These are phyloP conservation scores for Ogataea thermomethanolica DNA, from an alignment of 805 yeast species.

Conservation along the genomic window DNA sequence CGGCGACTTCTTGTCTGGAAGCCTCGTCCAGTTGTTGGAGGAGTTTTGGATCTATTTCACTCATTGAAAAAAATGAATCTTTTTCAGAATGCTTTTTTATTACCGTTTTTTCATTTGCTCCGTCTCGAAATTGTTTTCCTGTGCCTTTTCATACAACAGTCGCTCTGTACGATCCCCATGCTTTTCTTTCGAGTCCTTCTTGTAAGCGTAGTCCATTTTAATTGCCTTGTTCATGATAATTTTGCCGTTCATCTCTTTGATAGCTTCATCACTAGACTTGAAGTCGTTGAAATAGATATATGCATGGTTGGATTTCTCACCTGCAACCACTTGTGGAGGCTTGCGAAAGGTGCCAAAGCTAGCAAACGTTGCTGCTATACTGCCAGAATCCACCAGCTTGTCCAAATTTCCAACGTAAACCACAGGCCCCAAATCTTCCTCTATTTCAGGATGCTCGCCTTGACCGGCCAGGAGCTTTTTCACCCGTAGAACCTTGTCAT, in stretches of 20 bases:
- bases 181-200: constrained; percentile 53
- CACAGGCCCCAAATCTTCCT: constrained; percentile 44
- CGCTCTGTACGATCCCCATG: constrained; percentile 86
- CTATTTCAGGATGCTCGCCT: constrained; percentile 6
- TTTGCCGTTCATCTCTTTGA: constrained; percentile 64
- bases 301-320: constrained; percentile 61
- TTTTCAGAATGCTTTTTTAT: neutral
- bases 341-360: constrained; percentile 62
- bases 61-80: constrained; percentile 14
- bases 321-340: constrained; percentile 43
- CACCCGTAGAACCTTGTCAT: constrained; percentile 57
- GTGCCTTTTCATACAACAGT: constrained; percentile 46
- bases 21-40: constrained; percentile 51
- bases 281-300: constrained; percentile 63
- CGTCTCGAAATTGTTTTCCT: constrained; percentile 20
- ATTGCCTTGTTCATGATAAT: constrained; percentile 65
- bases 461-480: constrained; percentile 37
- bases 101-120: constrained; percentile 5
- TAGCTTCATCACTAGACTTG: constrained; percentile 67
- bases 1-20: constrained; percentile 68
- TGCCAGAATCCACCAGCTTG: constrained; percentile 58
- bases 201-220: constrained; percentile 65
- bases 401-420: constrained; percentile 59
- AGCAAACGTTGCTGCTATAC: constrained; percentile 54
- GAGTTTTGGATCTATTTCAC: constrained; percentile 27